Evolutionary conservation across 257 asterid genomes (phyloP).

Genomic region (Petunia axillaris): DNA sequence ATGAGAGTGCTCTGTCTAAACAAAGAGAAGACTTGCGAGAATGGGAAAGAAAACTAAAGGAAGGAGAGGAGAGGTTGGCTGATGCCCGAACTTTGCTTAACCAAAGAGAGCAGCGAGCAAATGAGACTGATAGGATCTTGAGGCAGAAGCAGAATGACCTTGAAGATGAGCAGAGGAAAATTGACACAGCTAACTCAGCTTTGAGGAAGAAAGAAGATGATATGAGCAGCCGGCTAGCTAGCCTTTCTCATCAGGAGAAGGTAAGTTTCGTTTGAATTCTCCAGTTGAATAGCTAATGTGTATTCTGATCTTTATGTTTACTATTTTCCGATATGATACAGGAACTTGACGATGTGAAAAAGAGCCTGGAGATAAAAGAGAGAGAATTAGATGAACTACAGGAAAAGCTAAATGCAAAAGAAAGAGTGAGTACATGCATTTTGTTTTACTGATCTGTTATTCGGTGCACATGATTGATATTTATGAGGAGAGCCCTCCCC

Average conservation of each 20-base stretch:
- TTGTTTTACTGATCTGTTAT: not conserved
- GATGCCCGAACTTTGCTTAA: constrained; percentile 82
- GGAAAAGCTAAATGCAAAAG: constrained; percentile 71
- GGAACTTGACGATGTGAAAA: constrained; percentile 66
- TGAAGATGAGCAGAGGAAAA: constrained; percentile 65
- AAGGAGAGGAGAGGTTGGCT: constrained; percentile 87
- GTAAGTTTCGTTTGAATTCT: constrained; percentile 42
- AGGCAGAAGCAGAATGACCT: constrained; percentile 76
- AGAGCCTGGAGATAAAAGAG: constrained; percentile 73
- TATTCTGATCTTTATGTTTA: constrained; percentile 3
- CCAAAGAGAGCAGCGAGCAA: constrained; percentile 91
- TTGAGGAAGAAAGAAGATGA: constrained; percentile 84
- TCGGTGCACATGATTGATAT: not conserved
- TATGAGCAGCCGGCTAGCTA: constrained; percentile 61
- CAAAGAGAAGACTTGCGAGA: constrained; percentile 91
- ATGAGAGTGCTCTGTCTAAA: constrained; percentile 61
- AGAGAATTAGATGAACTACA: constrained; percentile 68
- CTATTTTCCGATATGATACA: constrained; percentile 45
- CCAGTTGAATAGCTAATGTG: constrained; percentile 5
- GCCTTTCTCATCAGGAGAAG: constrained; percentile 65
- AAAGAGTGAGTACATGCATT: constrained; percentile 54
- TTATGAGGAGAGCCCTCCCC: constrained; percentile 8
- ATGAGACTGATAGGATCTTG: constrained; percentile 66
- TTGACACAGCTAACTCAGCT: constrained; percentile 58
- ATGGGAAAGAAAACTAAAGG: constrained; percentile 83